phyloP scores from a whole-genome alignment of 768 basidiomycete species.

The Daedaleopsis nitida region DNA sequence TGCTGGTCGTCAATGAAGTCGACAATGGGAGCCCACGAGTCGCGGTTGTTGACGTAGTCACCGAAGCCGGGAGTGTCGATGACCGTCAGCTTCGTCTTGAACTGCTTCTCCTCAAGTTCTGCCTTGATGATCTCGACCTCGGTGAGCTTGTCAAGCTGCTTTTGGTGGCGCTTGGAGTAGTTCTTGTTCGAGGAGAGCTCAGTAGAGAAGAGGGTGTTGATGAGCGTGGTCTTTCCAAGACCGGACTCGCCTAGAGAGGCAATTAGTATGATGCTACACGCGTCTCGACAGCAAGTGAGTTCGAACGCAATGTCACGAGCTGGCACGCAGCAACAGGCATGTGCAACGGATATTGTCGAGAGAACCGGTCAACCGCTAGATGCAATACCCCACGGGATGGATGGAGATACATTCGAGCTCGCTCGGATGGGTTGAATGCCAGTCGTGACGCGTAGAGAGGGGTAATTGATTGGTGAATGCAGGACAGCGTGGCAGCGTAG shows the following conservation, averaged over 20 bases:
- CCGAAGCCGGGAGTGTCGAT: conserved; percentile 99
- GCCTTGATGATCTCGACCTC: conserved; percentile 99
- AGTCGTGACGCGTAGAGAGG: background rate
- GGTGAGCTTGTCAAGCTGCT: conserved; percentile 98
- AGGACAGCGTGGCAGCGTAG: conserved; percentile 1
- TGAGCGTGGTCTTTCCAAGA: conserved; percentile 94
- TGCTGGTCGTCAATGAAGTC: conserved; percentile 98
- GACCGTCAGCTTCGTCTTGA: conserved; percentile 99
- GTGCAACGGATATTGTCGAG: too few species aligned
- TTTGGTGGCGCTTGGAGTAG: conserved; percentile 85
- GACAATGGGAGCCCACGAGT: conserved; percentile 97
- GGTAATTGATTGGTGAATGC: background rate
- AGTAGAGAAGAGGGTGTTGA: conserved; percentile 99
- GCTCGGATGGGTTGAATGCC: background rate
- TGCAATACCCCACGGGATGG: background rate
- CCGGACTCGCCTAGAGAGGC: conserved; percentile 83
- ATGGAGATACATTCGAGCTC: background rate
- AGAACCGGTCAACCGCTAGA: too few species aligned
- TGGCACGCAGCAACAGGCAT: too few species aligned
- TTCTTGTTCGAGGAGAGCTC: conserved; percentile 92
- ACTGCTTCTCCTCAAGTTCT: conserved; percentile 97
- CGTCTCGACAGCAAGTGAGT: background rate
- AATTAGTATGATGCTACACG: background rate
- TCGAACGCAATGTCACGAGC: too few species aligned
- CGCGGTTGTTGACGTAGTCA: conserved; percentile 99